Evolutionary conservation across 345 rosid genomes (phyloP).

Genomic region (Lumnitzera littorea): DNA sequence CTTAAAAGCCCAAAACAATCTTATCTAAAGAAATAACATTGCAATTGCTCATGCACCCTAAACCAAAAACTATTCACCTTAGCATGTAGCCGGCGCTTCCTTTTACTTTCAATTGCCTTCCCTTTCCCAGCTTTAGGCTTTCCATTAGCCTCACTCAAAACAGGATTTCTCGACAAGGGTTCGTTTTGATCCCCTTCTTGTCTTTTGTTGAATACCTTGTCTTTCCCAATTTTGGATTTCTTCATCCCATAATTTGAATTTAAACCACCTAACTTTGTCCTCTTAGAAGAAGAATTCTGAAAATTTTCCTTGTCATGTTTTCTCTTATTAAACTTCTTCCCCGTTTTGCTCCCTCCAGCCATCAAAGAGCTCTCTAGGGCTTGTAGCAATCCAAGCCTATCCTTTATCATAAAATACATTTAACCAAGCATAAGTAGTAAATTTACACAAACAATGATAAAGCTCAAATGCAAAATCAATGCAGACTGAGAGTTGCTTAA

Average conservation of each 20-base stretch:
- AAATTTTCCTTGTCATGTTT: slow-evolving; percentile 20
- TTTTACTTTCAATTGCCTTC: slow-evolving; percentile 19
- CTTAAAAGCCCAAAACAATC: background rate
- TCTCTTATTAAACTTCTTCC: slow-evolving; percentile 30
- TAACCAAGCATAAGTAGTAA: too few relatives aligned
- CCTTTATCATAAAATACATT: too few relatives aligned
- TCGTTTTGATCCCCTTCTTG: background rate
- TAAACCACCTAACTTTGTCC: slow-evolving; percentile 23
- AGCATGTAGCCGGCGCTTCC: slow-evolving; percentile 41
- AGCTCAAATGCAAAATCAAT: too few relatives aligned
- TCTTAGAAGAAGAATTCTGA: slow-evolving; percentile 21
- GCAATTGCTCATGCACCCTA: background rate
- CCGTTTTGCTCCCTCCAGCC: slow-evolving; percentile 39
- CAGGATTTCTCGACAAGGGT: background rate
- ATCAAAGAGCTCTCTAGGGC: slow-evolving; percentile 8
- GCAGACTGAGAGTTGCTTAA: too few relatives aligned
- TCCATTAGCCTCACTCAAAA: background rate
- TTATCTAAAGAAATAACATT: background rate
- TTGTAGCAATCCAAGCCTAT: too few relatives aligned
- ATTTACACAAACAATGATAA: too few relatives aligned
- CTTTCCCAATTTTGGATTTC: slow-evolving; percentile 5
- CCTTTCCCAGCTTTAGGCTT: slow-evolving; percentile 14
- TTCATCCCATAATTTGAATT: slow-evolving; percentile 12
- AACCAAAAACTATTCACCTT: slow-evolving; percentile 25
- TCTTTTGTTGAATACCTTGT: background rate